Conservation (phyloP, 2,329 filamentous ascomycete species). For the Pleurostoma richardsiae region DNA sequence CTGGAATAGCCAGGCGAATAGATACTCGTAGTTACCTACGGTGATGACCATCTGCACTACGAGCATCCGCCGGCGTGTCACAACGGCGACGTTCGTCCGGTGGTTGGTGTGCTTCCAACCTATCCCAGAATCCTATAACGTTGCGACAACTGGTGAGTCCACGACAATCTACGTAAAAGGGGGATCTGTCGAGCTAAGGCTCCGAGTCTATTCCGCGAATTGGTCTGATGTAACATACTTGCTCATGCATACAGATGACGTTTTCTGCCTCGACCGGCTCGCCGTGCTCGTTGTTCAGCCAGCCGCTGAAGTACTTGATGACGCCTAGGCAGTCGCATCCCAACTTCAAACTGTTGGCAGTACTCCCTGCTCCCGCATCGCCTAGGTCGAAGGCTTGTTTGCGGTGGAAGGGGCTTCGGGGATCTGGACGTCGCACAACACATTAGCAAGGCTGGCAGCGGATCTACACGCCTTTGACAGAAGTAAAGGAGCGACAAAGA, state of each 20-base stretch:
- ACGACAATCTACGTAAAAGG: too few species aligned
- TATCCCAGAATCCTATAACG: slow-evolving; percentile 43
- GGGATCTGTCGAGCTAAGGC: too few species aligned
- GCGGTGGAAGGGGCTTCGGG: slow-evolving; percentile 1
- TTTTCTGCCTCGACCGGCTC: slow-evolving; percentile 38
- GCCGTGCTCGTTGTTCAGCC: slow-evolving; percentile 45
- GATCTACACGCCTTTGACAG: neutral
- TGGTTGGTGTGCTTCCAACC: slow-evolving; percentile 54
- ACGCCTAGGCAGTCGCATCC: slow-evolving; percentile 6
- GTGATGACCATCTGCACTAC: slow-evolving; percentile 53
- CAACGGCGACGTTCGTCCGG: slow-evolving; percentile 43
- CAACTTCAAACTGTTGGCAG: slow-evolving; percentile 3
- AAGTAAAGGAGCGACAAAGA: neutral
- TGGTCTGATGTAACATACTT: too few species aligned
- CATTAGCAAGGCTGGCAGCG: neutral
- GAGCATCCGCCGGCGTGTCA: slow-evolving; percentile 43
- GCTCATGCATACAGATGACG: slow-evolving; percentile 51
- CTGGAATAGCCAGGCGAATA: slow-evolving; percentile 34
- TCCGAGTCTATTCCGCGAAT: too few species aligned
- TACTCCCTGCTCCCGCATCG: slow-evolving; percentile 3
- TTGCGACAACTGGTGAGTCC: too few species aligned
- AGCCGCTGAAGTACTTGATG: slow-evolving; percentile 48
- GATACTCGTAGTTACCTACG: slow-evolving; percentile 52
- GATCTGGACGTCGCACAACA: neutral
- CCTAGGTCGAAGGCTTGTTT: slow-evolving; percentile 5